Evolutionary conservation across 106 monocot genomes (phyloP).

Genomic region (Acanthochlamys bracteata): DNA sequence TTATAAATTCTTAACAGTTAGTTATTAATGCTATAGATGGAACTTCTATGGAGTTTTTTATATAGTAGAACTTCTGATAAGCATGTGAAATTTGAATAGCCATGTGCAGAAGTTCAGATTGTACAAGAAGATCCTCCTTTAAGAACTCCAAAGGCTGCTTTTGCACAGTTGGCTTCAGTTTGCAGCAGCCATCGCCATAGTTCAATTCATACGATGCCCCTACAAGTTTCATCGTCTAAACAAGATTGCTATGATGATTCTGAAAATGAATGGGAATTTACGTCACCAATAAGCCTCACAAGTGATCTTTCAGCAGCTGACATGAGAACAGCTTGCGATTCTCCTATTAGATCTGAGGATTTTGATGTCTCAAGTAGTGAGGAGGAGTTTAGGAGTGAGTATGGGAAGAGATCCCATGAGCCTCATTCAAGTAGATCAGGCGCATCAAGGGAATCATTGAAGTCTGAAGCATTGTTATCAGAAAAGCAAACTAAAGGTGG

Average conservation of each 20-base stretch:
- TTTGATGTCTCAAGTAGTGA: constrained; percentile 42
- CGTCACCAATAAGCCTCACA: constrained; percentile 23
- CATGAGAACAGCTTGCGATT: constrained; percentile 28
- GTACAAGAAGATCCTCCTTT: constrained; percentile 77
- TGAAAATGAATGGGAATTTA: constrained; percentile 47
- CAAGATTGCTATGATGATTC: constrained; percentile 15
- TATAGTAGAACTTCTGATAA: no score
- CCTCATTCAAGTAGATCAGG: constrained; percentile 7
- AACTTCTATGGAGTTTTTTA: no score
- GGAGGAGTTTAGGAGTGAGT: constrained; percentile 33
- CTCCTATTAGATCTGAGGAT: constrained; percentile 17
- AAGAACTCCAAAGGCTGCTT: constrained; percentile 79
- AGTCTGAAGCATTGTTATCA: constrained; percentile 24
- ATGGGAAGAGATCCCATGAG: constrained; percentile 5
- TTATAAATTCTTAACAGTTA: background rate
- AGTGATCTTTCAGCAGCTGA: constrained; percentile 45
- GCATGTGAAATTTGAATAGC: constrained; percentile 28
- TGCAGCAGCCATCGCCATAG: constrained; percentile 14
- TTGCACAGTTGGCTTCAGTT: constrained; percentile 59
- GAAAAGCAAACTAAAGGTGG: constrained; percentile 11
- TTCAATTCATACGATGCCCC: constrained; percentile 11
- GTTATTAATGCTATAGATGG: background rate
- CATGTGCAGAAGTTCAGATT: constrained; percentile 86
- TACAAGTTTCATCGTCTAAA: constrained; percentile 18
- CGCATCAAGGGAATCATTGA: constrained; percentile 10